Evolutionary conservation across 2,329 filamentous ascomycete genomes (phyloP).

Genomic region (Talaromyces piceae): DNA sequence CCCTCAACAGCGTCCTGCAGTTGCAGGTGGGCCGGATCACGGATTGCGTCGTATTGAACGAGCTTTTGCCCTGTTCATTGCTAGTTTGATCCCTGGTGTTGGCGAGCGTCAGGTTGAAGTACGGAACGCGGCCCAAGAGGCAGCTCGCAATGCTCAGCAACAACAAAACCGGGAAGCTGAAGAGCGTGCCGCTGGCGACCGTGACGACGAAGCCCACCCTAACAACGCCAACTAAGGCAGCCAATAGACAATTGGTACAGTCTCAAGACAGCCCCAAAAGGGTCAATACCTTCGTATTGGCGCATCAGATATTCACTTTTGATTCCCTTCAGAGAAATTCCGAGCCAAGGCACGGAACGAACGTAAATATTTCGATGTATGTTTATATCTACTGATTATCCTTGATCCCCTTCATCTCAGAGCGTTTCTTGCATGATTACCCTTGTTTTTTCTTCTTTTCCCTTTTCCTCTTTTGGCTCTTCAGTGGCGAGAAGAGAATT

Average conservation of each 20-base stretch:
- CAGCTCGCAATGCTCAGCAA: slow-evolving; percentile 21
- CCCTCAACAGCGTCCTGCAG: neutral
- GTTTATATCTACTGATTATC: neutral
- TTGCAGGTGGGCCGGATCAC: slow-evolving; percentile 13
- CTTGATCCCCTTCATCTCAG: neutral
- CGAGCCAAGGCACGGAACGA: neutral
- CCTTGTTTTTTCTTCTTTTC: neutral
- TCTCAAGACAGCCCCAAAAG: neutral
- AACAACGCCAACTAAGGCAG: neutral
- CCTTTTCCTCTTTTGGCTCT: no score
- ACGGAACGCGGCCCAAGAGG: slow-evolving; percentile 45
- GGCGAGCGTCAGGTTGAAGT: slow-evolving; percentile 55
- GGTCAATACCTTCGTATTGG: neutral
- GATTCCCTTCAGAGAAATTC: neutral
- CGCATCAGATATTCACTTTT: neutral
- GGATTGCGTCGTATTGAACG: slow-evolving; percentile 45
- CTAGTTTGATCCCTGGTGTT: slow-evolving; percentile 55
- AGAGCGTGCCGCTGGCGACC: slow-evolving; percentile 11
- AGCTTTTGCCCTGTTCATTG: slow-evolving; percentile 54
- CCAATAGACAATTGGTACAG: neutral
- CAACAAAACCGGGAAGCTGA: slow-evolving; percentile 22
- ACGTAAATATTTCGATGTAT: neutral
- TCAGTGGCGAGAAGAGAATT: neutral
- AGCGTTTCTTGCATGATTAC: neutral
- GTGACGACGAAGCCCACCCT: neutral